These are phyloP conservation scores for Penicillium turbatum DNA, from an alignment of 495 filamentous ascomycete species.

Conservation along the genomic window DNA sequence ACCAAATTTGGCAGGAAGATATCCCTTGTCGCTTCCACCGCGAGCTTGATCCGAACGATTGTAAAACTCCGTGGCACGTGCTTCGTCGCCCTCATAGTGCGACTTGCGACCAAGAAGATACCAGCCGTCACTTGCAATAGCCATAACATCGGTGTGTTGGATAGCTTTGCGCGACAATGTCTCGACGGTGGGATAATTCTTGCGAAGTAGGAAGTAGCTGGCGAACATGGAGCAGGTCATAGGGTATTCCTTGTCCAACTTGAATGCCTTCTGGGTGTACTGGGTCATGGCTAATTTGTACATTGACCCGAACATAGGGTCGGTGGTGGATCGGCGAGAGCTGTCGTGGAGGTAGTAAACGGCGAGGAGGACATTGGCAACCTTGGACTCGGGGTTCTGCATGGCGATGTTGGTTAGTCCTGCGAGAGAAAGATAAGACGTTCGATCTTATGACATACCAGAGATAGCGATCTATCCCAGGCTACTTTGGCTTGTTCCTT, in stretches of 20 bases:
- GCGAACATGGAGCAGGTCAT: constrained; percentile 88
- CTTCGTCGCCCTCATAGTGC: constrained; percentile 65
- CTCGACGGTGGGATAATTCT: constrained; percentile 72
- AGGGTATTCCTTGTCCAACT: constrained; percentile 88
- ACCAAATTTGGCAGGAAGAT: constrained; percentile 88
- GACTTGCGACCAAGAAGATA: constrained; percentile 87
- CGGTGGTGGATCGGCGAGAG: constrained; percentile 68
- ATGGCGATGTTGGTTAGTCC: not conserved
- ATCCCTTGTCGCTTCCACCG: constrained; percentile 82
- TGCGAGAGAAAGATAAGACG: not conserved
- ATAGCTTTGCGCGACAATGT: constrained; percentile 87
- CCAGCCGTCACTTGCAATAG: constrained; percentile 94
- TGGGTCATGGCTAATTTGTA: constrained; percentile 93
- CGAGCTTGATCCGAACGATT: constrained; percentile 81
- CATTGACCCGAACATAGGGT: constrained; percentile 69
- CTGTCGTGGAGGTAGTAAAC: constrained; percentile 82
- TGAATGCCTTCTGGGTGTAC: constrained; percentile 91
- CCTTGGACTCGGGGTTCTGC: constrained; percentile 79
- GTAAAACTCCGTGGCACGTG: constrained; percentile 76
- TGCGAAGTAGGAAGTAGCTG: constrained; percentile 77
- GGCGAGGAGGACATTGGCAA: constrained; percentile 84
- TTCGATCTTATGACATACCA: constrained; percentile 38
- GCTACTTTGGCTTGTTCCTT: constrained; percentile 87
- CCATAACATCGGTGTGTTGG: constrained; percentile 89
- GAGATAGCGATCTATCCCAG: constrained; percentile 81